Evolutionary conservation across 75 land plant species (phyloP).

Genomic region (Isoetes taiwanensis): DNA sequence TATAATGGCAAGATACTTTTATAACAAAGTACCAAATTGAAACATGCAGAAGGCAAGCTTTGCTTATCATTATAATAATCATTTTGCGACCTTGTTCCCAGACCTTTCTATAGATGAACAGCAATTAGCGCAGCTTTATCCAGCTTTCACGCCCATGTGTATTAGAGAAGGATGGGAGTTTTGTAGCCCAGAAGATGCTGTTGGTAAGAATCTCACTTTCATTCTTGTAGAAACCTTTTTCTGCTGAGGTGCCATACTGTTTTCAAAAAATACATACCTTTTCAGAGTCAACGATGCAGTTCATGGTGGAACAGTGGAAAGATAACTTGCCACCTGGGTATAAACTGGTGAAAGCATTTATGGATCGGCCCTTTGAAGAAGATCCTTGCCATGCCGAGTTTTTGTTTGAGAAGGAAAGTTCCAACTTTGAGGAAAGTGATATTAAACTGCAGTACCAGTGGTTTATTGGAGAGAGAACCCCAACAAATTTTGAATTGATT

Average conservation of each 20-base stretch:
- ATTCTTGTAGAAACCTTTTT: neutral
- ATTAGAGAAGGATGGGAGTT: constrained; percentile 91
- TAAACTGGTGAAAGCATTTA: constrained; percentile 46
- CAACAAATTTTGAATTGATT: constrained; percentile 47
- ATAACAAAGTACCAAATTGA: too few species aligned
- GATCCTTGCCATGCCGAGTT: constrained; percentile 80
- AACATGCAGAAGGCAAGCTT: neutral
- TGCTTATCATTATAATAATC: neutral
- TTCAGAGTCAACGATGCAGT: constrained; percentile 69
- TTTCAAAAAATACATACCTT: neutral
- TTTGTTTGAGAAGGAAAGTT: constrained; percentile 32
- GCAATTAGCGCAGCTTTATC: constrained; percentile 61
- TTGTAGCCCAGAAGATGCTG: constrained; percentile 67
- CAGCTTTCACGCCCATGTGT: constrained; percentile 73
- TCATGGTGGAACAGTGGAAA: constrained; percentile 59
- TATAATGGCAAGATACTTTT: too few species aligned
- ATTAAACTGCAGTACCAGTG: constrained; percentile 54
- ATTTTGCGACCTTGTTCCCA: constrained; percentile 2
- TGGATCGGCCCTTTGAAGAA: constrained; percentile 72
- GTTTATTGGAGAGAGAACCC: constrained; percentile 67
- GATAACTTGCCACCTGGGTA: constrained; percentile 66
- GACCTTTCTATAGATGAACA: constrained; percentile 67
- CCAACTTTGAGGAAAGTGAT: constrained; percentile 23
- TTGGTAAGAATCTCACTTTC: constrained; percentile 25
- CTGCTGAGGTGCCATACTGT: too few species aligned